Conservation (phyloP, 202 grass and related monocot species). For the Panicum hallii region DNA sequence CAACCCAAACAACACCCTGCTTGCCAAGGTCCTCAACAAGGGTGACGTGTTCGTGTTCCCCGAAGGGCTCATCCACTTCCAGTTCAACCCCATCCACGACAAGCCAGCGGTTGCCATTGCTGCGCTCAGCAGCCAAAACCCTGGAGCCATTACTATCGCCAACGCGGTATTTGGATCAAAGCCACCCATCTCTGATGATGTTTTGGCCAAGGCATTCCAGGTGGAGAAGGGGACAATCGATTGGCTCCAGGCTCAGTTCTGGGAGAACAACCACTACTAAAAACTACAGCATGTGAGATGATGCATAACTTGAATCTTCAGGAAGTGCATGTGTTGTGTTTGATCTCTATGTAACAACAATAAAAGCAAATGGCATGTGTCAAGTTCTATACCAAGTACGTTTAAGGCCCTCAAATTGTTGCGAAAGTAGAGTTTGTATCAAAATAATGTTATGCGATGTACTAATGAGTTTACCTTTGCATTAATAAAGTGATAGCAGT, state of each 20-base stretch:
- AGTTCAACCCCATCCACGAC: constrained; percentile 36
- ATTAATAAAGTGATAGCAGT: no score
- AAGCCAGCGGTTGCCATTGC: constrained; percentile 39
- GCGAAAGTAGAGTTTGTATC: no score
- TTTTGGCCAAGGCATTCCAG: constrained; percentile 48
- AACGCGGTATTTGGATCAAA: constrained; percentile 43
- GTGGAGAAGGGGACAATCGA: constrained; percentile 42
- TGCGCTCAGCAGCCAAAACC: constrained; percentile 46
- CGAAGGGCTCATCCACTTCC: constrained; percentile 44
- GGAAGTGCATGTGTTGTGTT: not conserved
- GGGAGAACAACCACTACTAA: constrained; percentile 38
- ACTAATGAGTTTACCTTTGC: no score
- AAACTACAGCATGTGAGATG: not conserved
- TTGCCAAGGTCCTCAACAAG: constrained; percentile 44
- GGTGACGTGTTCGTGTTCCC: constrained; percentile 56
- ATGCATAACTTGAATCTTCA: not conserved
- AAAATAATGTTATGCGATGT: not conserved
- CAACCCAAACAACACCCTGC: constrained; percentile 40
- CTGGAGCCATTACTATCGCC: constrained; percentile 40
- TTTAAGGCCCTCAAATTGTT: no score
- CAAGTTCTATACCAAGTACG: not conserved
- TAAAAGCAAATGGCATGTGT: not conserved
- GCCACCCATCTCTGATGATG: constrained; percentile 29
- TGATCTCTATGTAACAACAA: not conserved
- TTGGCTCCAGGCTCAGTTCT: constrained; percentile 51